Conservation (phyloP, 1,284 basidiomycete genomes). For the Wallemia ichthyophaga region DNA sequence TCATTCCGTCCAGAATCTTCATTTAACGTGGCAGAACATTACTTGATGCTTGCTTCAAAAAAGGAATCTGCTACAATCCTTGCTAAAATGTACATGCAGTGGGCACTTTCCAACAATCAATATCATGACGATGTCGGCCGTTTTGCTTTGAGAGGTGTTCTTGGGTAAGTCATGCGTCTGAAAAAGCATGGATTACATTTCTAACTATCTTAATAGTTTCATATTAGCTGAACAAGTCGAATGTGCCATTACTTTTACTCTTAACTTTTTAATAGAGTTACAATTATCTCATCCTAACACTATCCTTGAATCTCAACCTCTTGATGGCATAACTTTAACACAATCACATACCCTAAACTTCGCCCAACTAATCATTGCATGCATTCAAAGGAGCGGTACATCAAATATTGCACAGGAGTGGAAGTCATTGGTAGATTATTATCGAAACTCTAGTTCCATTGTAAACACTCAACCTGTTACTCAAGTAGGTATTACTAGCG, state of each 20-base stretch:
- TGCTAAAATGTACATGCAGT: constrained; percentile 56
- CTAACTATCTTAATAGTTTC: too few relatives aligned
- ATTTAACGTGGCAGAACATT: constrained; percentile 40
- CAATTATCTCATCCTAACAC: background rate
- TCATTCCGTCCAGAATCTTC: constrained; percentile 27
- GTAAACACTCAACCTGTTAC: constrained; percentile 37
- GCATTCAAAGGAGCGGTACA: constrained; percentile 46
- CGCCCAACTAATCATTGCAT: constrained; percentile 48
- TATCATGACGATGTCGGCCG: constrained; percentile 2
- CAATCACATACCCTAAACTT: constrained; percentile 30
- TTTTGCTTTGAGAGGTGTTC: background rate
- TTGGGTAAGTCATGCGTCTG: background rate
- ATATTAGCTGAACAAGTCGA: background rate
- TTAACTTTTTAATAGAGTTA: constrained; percentile 6
- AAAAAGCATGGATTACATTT: too few relatives aligned
- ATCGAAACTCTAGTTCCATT: constrained; percentile 32
- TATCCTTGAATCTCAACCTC: constrained; percentile 34
- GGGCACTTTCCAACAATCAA: constrained; percentile 23
- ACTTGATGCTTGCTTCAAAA: constrained; percentile 52
- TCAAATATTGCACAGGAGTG: constrained; percentile 34
- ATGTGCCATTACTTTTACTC: constrained; percentile 13
- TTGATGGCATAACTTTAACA: constrained; percentile 14
- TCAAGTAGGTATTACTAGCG: constrained; percentile 29
- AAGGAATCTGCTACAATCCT: constrained; percentile 55
- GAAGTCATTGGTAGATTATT: constrained; percentile 49